Evolutionary conservation across 2,329 filamentous ascomycete species (phyloP).

Genomic region (Pestalotiopsis sp.): DNA sequence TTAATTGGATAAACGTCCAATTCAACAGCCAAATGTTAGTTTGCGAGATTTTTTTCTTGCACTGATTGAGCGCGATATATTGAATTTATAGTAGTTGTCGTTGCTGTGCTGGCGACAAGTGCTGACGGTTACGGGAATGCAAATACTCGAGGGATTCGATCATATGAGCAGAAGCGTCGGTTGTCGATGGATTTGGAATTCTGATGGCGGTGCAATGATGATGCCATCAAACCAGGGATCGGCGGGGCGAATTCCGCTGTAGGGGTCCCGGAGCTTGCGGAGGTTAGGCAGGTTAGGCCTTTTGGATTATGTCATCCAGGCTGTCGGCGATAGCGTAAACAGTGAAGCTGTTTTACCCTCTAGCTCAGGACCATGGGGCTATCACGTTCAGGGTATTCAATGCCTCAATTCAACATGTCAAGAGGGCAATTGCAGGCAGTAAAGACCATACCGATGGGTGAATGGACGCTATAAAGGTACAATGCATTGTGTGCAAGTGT

Average conservation of each 20-base stretch:
- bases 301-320: not conserved
- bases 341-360: not conserved
- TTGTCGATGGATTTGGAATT: not conserved
- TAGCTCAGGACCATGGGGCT: too few species aligned
- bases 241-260: constrained; percentile 4
- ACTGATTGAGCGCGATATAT: not conserved
- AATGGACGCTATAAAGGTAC: too few species aligned
- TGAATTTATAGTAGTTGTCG: not conserved
- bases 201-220: not conserved
- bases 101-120: not conserved
- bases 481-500: too few species aligned
- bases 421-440: too few species aligned
- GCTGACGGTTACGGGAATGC: not conserved
- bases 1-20: not conserved
- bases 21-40: not conserved
- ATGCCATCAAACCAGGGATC: constrained; percentile 4
- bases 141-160: not conserved
- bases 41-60: not conserved
- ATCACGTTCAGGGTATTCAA: too few species aligned
- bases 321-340: not conserved
- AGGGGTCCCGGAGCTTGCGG: not conserved
- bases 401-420: too few species aligned
- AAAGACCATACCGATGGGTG: too few species aligned
- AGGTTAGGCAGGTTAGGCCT: not conserved
- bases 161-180: not conserved